Evolutionary conservation across 2,329 filamentous ascomycete genomes (phyloP), one percentile per base, ranked within the genome.

Genomic region (Cordyceps cateniannulata): DNA sequence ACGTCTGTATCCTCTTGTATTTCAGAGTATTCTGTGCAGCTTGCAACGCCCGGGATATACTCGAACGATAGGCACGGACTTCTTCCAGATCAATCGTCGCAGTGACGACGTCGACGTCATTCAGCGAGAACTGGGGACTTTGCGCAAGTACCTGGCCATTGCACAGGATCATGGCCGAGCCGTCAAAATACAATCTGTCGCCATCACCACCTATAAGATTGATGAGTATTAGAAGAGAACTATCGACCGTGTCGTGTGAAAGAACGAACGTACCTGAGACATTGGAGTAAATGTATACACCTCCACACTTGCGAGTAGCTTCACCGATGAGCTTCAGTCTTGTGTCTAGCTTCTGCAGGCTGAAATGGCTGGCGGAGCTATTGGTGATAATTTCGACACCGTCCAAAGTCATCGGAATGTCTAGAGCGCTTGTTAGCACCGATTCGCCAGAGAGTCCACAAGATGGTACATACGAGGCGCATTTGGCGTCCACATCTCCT

Each of bases 361-460:
- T 66, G 67, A 85, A 84, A 70, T 93, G 90, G 14, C 80, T 85
- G 7, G 85, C 89, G 58, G 81, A 85, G 3, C 81, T 85, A 71
- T 93, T 93, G 9, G 85, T 84, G 64, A 90, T 81, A 59, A 91
- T 85, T 68, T 91, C 90, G 6, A 85, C 84, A 5, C 90, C 90
- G 66, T 86, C 32, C 32, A 35, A 12, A 35, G 32, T 35, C 32
- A 35, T 35, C 10, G 32, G 32, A 35, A 35, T 35, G 14, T 35
- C 32, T 35, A 35, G 9, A 10, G 10, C 32, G 32, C 32, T 12
- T 35, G 10, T 35, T 12, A 35, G 32, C 5, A 10, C 14, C 14
- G 5, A 35, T 35, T 9, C 10, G 10, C 3, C n/a, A 12, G 32
- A 35, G 5, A 14, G 8, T 35, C 4, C 3, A 35, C 32, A 35